Percentiles rank a stretch among this genome's conserved stretches.
Evolutionary conservation across 495 filamentous ascomycete genomes (phyloP).

Genomic region (Alectoria sarmentosa): DNA sequence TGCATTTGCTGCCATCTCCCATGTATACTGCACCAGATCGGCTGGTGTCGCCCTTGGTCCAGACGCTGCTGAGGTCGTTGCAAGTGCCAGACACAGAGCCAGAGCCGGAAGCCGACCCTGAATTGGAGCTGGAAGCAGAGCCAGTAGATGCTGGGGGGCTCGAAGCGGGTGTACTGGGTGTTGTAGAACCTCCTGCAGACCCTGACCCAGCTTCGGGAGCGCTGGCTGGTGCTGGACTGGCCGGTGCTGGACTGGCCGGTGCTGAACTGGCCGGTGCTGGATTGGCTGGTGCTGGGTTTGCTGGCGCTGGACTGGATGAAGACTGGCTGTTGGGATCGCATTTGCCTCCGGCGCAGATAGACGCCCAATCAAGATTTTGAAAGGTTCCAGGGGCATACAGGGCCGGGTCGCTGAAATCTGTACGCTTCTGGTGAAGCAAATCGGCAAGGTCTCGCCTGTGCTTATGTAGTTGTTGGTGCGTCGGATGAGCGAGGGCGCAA

Average conservation of each 20-base stretch:
- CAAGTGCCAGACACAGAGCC: conserved; percentile 9
- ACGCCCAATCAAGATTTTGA: conserved; percentile 8
- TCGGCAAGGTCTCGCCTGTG: conserved; percentile 19
- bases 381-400: conserved; percentile 8
- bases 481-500: conserved; percentile 27
- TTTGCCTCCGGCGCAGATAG: conserved; percentile 9
- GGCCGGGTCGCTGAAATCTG: conserved; percentile 15
- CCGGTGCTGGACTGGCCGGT: not conserved
- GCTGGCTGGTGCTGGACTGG: not conserved
- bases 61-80: conserved; percentile 15
- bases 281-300: not conserved
- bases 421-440: conserved; percentile 10
- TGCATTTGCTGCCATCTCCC: conserved; percentile 14
- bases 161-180: not conserved
- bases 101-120: not conserved
- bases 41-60: conserved; percentile 10
- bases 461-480: conserved; percentile 25
- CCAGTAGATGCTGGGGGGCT: conserved; percentile 2
- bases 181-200: not conserved
- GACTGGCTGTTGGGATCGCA: conserved; percentile 7
- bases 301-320: not conserved
- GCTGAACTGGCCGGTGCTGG: not conserved
- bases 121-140: not conserved
- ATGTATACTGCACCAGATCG: conserved; percentile 7
- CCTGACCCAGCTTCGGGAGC: not conserved